A percentile compares a stretch with the other conserved stretches of the same genome.
Conservation (phyloP, 1,284 basidiomycete genomes). For the Microbotryum intermedium region DNA sequence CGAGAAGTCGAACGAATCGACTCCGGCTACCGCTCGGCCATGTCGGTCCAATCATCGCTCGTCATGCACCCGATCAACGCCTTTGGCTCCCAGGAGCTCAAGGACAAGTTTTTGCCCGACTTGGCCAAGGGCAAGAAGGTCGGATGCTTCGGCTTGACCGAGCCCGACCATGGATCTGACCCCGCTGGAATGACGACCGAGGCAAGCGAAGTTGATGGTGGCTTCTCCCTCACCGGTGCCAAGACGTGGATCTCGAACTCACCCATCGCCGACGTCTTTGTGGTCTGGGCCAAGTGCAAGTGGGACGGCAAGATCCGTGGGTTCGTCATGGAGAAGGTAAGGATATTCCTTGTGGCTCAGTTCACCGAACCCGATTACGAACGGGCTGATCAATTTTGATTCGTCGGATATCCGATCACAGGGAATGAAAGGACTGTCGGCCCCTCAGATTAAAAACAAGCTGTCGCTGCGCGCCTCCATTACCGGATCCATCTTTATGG, state of each 20-base stretch:
- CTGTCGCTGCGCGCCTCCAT: constrained; percentile 77
- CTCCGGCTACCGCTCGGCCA: constrained; percentile 90
- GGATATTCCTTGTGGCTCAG: background rate
- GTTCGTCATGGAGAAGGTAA: constrained; percentile 84
- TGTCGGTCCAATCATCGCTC: constrained; percentile 89
- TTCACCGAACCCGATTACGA: background rate
- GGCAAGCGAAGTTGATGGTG: constrained; percentile 68
- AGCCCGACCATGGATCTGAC: constrained; percentile 76
- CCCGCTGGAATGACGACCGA: constrained; percentile 78
- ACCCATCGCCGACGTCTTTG: constrained; percentile 49
- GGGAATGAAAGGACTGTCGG: constrained; percentile 73
- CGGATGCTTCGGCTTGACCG: constrained; percentile 91
- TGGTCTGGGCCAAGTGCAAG: constrained; percentile 90
- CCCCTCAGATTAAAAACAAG: constrained; percentile 88
- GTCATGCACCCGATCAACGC: constrained; percentile 98
- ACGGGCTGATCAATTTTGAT: background rate
- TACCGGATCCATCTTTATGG: constrained; percentile 91
- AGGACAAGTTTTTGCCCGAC: constrained; percentile 78
- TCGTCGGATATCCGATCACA: constrained; percentile 35
- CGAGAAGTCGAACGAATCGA: constrained; percentile 91
- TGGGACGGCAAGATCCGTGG: constrained; percentile 89
- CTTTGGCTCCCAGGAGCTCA: constrained; percentile 82
- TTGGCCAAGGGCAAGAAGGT: constrained; percentile 80
- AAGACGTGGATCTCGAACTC: constrained; percentile 94
- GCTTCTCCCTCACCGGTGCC: constrained; percentile 76